Percentiles rank a stretch among this genome's conserved stretches.
These are phyloP conservation scores for Candida chauliodis DNA, from an alignment of 805 yeast genomes.

Conservation along the genomic window DNA sequence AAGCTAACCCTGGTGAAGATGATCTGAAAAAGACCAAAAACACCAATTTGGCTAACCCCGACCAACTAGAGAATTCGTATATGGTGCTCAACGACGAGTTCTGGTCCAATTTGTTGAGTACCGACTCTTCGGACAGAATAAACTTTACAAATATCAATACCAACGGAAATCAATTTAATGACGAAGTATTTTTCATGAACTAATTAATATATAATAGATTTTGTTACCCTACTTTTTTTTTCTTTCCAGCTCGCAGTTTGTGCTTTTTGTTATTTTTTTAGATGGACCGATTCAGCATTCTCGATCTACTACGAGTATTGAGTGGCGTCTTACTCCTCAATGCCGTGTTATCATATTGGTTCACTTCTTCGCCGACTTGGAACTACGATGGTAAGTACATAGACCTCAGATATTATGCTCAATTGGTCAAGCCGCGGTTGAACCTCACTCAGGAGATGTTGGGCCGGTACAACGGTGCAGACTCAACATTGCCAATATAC, in stretches of 20 bases:
- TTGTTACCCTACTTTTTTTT: neutral
- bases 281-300: constrained; percentile 19
- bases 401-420: constrained; percentile 39
- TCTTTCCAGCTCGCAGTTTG: no score
- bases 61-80: constrained; percentile 44
- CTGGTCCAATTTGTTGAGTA: constrained; percentile 56
- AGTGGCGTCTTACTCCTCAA: constrained; percentile 47
- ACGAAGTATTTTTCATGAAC: constrained; percentile 27
- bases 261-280: neutral
- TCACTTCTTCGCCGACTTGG: constrained; percentile 60
- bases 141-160: constrained; percentile 26
- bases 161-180: constrained; percentile 12
- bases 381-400: constrained; percentile 53
- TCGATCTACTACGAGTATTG: constrained; percentile 43
- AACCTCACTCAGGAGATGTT: constrained; percentile 45
- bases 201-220: constrained; percentile 1
- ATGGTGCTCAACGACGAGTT: constrained; percentile 65
- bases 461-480: constrained; percentile 48
- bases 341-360: constrained; percentile 50
- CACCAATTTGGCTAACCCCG: constrained; percentile 11
- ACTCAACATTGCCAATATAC: constrained; percentile 48
- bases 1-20: neutral
- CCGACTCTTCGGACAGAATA: constrained; percentile 27
- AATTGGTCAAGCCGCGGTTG: constrained; percentile 14
- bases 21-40: neutral